Evolutionary conservation across 1,284 basidiomycete species (phyloP).

Genomic region (Cutaneotrichosporon dermatis): DNA sequence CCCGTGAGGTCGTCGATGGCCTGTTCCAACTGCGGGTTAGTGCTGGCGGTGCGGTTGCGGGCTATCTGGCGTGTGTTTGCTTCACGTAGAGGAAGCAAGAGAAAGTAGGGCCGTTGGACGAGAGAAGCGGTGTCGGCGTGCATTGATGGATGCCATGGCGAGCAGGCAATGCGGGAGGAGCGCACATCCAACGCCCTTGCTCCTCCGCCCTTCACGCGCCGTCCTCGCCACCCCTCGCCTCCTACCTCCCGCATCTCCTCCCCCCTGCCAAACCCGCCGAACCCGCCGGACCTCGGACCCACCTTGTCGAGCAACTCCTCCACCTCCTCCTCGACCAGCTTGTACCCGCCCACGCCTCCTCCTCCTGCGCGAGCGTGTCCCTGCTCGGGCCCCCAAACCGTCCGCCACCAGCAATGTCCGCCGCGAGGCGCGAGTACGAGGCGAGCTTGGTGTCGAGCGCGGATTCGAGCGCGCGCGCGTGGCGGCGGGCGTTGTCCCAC

Average conservation of each 20-base stretch:
- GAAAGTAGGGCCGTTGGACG: background rate
- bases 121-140: background rate
- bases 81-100: background rate
- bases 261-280: no score
- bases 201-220: no score
- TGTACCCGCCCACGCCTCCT: conserved; percentile 66
- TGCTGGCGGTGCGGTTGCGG: background rate
- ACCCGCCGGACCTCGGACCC: conserved; percentile 19
- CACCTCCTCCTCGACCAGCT: conserved; percentile 73
- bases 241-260: no score
- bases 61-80: no score
- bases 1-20: conserved; percentile 69
- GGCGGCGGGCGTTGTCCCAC: conserved; percentile 61
- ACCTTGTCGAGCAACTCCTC: conserved; percentile 85
- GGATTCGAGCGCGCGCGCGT: conserved; percentile 84
- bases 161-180: no score
- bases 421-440: conserved; percentile 77
- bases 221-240: no score
- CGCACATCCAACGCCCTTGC: no score
- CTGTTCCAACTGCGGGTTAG: conserved; percentile 64
- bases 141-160: no score
- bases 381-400: conserved; percentile 19
- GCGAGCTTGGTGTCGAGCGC: conserved; percentile 86
- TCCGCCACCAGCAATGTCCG: conserved; percentile 57
- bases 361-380: conserved; percentile 37